These are phyloP conservation scores for Xylariaceae sp. DNA, from an alignment of 2,329 filamentous ascomycete genomes.

Conservation along the genomic window DNA sequence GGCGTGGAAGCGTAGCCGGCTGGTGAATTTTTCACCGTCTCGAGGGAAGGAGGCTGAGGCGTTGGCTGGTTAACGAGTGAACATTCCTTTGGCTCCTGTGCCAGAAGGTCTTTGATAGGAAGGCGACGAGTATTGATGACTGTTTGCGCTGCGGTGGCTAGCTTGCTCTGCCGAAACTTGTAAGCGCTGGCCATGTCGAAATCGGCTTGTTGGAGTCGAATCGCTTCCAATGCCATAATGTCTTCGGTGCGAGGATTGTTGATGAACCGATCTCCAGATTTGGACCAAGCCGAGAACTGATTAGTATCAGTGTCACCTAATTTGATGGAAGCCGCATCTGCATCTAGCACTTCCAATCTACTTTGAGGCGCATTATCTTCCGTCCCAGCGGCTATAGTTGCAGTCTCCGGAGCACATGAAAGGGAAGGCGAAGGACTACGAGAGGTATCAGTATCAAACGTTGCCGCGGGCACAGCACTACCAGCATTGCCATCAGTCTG, in stretches of 20 bases:
- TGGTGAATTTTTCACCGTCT: neutral
- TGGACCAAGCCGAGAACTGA: conserved; percentile 26
- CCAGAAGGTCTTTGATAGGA: conserved; percentile 39
- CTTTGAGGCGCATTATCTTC: neutral
- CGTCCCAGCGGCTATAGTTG: neutral
- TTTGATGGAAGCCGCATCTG: conserved; percentile 18
- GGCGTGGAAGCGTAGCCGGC: neutral
- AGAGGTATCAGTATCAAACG: neutral
- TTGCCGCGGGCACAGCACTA: neutral
- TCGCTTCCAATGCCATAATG: conserved; percentile 1
- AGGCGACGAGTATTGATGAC: conserved; percentile 32
- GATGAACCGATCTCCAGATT: conserved; percentile 44
- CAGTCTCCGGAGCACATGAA: conserved; percentile 1
- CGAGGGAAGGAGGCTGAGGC: neutral
- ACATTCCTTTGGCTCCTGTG: conserved; percentile 33
- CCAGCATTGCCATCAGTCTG: neutral
- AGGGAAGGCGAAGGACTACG: neutral
- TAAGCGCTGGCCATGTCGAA: conserved; percentile 45
- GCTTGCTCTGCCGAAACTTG: conserved; percentile 41
- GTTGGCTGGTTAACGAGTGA: neutral
- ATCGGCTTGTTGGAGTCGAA: conserved; percentile 31
- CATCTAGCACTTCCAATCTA: neutral
- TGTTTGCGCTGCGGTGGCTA: conserved; percentile 22
- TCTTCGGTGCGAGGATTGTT: conserved; percentile 34
- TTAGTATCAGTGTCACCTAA: conserved; percentile 12